These are phyloP conservation scores for Termitomyces sp. DNA, from an alignment of 768 basidiomycete species.

Conservation along the genomic window DNA sequence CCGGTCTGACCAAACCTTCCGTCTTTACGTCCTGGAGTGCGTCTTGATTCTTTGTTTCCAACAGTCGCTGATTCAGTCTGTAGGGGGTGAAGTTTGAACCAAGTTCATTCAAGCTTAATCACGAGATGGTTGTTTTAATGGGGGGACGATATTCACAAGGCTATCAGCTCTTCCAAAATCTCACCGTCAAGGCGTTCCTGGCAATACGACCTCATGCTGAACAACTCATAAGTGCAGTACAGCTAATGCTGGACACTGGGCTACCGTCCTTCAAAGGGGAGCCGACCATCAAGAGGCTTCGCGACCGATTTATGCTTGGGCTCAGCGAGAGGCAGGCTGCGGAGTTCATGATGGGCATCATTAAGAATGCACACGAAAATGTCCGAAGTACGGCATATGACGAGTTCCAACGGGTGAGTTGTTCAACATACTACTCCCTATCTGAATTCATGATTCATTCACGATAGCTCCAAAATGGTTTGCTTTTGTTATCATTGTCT, in stretches of 20 bases:
- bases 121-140: constrained; percentile 98
- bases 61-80: neutral
- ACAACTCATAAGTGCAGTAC: constrained; percentile 82
- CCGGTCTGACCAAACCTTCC: constrained; percentile 21
- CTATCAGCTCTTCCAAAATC: constrained; percentile 88
- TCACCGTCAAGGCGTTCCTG: constrained; percentile 95
- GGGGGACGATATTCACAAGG: constrained; percentile 93
- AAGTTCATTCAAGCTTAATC: constrained; percentile 95
- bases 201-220: constrained; percentile 93
- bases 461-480: constrained; percentile 34
- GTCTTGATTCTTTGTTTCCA: constrained; percentile 14
- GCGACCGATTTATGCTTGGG: constrained; percentile 80
- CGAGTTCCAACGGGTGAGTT: constrained; percentile 83
- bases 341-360: constrained; percentile 84
- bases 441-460: neutral
- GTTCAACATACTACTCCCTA: neutral
- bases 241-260: constrained; percentile 92
- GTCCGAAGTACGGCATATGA: constrained; percentile 91
- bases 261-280: constrained; percentile 98
- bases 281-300: constrained; percentile 77
- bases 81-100: constrained; percentile 99
- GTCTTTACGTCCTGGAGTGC: constrained; percentile 63
- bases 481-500: constrained; percentile 6
- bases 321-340: constrained; percentile 88
- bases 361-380: constrained; percentile 94